These are phyloP conservation scores for Suillus luteus DNA, from an alignment of 768 basidiomycete genomes.

Conservation along the genomic window DNA sequence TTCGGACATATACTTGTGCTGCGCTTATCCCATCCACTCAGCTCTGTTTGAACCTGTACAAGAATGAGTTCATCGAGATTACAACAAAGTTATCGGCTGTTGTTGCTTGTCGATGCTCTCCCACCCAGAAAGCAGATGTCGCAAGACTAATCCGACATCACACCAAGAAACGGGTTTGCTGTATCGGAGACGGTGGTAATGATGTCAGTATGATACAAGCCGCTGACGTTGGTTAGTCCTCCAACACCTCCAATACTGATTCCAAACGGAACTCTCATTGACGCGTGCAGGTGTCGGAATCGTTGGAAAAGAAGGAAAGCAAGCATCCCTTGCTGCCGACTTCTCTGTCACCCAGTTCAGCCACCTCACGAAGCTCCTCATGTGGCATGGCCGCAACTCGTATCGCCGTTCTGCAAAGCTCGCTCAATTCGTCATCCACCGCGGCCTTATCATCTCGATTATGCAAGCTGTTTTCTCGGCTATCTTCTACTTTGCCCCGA, in stretches of 20 bases:
- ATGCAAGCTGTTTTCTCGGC: slow-evolving; percentile 97
- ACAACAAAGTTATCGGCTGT: slow-evolving; percentile 95
- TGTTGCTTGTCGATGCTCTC: slow-evolving; percentile 96
- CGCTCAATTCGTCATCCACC: slow-evolving; percentile 98
- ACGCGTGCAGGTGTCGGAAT: slow-evolving; percentile 79
- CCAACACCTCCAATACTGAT: not conserved
- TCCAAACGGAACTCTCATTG: not conserved
- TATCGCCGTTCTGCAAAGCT: slow-evolving; percentile 98
- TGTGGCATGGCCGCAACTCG: slow-evolving; percentile 99
- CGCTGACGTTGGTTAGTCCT: slow-evolving; percentile 87
- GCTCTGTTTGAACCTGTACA: slow-evolving; percentile 90
- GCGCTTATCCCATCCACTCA: slow-evolving; percentile 33
- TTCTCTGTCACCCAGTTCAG: slow-evolving; percentile 98
- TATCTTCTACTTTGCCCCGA: slow-evolving; percentile 93
- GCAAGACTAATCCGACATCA: slow-evolving; percentile 87
- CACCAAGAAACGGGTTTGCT: slow-evolving; percentile 95
- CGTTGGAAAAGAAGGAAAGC: slow-evolving; percentile 98
- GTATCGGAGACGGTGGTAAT: slow-evolving; percentile 98
- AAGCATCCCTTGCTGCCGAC: slow-evolving; percentile 98
- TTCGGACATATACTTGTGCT: not conserved
- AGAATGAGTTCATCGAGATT: slow-evolving; percentile 93
- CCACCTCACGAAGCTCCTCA: slow-evolving; percentile 89
- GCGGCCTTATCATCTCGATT: slow-evolving; percentile 93
- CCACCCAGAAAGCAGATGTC: slow-evolving; percentile 98
- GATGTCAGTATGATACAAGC: slow-evolving; percentile 99